Evolutionary conservation across 345 rosid species (phyloP), one percentile per base, ranked within the genome.

Genomic region (Aquilaria malaccensis): DNA sequence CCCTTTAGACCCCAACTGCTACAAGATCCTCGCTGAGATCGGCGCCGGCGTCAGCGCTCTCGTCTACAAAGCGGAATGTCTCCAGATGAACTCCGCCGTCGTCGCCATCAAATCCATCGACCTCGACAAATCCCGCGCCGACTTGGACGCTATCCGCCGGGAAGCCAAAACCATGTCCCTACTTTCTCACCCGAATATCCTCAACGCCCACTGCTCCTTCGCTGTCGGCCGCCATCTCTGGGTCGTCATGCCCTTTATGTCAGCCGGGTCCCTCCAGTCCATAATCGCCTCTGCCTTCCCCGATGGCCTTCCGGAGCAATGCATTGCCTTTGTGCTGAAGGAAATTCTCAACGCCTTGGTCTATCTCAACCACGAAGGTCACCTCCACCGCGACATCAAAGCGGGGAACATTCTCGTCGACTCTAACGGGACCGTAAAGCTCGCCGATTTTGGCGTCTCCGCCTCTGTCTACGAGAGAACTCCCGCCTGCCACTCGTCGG

Each of bases 241-340:
- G 96, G 91, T 92, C 30, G 91, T 92, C 47, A 89, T 87, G 98
- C 97, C 98, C 0, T 92, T 92, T 76, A 87, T 92, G 97, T 84
- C 93, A 2, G 83, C 83, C 1, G 97, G 98, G 47, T 92, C 98
- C 2, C 67, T 87, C 15, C 95, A 85, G 33, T 92, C 94, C 56
- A 82, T 89, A 5, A 83, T 92, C 69, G 75, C 89, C 0, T 80
- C 89, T 0, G 70, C 84, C 7, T 85, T 86, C 64, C 91, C 96
- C 0, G 67, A 71, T 29, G 98, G 97, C 2, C 66, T 92, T 3
- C 67, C 91, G 0, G 97, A 92, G 70, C 83, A 84, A 15, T 85
- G 91, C 80, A 92, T 89, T 53, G 85, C 91, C 2, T 52, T 78
- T 1, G 79, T 87, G 60, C 85, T 92, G 53, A 83, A 76, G 65